phyloP scores from a whole-genome alignment of 352 stramenopile species.

The Thalassiosira oceanica region DNA sequence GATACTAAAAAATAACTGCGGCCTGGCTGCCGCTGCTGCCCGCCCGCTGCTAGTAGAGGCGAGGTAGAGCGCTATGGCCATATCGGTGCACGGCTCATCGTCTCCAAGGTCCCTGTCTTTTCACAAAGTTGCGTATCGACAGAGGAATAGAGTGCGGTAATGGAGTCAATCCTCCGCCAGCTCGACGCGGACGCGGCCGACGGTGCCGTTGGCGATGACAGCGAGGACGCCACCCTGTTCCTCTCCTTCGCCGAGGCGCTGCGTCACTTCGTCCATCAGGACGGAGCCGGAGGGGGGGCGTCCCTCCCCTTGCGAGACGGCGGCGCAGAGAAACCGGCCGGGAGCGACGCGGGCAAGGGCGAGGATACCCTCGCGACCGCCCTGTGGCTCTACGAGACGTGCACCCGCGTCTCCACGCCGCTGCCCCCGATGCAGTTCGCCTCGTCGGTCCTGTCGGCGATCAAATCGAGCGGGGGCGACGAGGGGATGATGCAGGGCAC shows the following conservation, averaged over 20 bases:
- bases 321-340: background rate
- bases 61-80: too few species aligned
- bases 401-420: constrained; percentile 13
- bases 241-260: constrained; percentile 26
- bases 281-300: background rate
- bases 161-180: too few species aligned
- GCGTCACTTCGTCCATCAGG: constrained; percentile 8
- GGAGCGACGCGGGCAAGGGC: background rate
- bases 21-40: too few species aligned
- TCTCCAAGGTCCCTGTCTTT: too few species aligned
- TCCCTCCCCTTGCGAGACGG: background rate
- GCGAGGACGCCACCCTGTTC: constrained; percentile 1
- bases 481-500: constrained; percentile 62
- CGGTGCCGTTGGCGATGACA: too few species aligned
- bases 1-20: too few species aligned
- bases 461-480: constrained; percentile 14
- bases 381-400: constrained; percentile 42
- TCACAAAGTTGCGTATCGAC: too few species aligned
- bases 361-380: background rate
- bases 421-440: constrained; percentile 23
- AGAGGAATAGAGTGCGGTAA: too few species aligned
- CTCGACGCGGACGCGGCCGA: too few species aligned
- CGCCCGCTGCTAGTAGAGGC: too few species aligned
- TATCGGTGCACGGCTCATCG: too few species aligned
- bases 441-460: constrained; percentile 25